phyloP scores from a whole-genome alignment of 2,329 filamentous ascomycete species.

The Akanthomyces muscarius region DNA sequence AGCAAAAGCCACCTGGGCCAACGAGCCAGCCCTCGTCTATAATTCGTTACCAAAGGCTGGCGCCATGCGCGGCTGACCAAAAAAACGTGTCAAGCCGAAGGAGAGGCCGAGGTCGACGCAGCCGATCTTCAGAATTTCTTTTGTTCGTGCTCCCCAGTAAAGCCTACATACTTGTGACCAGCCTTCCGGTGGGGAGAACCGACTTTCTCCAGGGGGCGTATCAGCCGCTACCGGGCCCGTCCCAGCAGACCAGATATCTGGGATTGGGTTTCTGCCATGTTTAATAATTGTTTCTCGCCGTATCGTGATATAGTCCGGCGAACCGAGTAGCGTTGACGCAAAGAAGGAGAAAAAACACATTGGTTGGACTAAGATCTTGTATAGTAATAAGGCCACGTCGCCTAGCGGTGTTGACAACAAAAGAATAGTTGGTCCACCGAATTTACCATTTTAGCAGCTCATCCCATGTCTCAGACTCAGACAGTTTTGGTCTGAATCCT shows the following conservation, averaged over 20 bases:
- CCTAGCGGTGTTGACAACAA: not conserved
- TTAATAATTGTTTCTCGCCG: too few species aligned
- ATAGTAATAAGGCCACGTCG: not conserved
- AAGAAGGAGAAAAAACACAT: too few species aligned
- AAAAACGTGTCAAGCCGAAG: not conserved
- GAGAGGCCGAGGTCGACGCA: not conserved
- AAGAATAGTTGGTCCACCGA: not conserved
- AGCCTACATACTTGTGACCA: not conserved
- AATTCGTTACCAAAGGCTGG: not conserved
- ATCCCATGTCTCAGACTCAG: not conserved
- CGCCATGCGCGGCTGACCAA: slow-evolving; percentile 8
- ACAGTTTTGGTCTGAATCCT: not conserved
- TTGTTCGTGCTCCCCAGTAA: not conserved
- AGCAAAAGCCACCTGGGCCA: not conserved
- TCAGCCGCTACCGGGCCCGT: not conserved
- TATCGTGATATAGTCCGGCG: too few species aligned
- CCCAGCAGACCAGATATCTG: not conserved
- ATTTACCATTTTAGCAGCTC: not conserved
- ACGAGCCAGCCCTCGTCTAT: not conserved
- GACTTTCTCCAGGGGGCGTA: not conserved
- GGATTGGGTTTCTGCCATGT: not conserved
- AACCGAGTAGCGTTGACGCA: too few species aligned
- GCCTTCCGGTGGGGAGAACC: not conserved
- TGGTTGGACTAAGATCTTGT: too few species aligned
- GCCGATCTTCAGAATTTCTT: not conserved